These are phyloP conservation scores for Sporisorium reilianum DNA, from an alignment of 1,284 basidiomycete species.

Conservation along the genomic window DNA sequence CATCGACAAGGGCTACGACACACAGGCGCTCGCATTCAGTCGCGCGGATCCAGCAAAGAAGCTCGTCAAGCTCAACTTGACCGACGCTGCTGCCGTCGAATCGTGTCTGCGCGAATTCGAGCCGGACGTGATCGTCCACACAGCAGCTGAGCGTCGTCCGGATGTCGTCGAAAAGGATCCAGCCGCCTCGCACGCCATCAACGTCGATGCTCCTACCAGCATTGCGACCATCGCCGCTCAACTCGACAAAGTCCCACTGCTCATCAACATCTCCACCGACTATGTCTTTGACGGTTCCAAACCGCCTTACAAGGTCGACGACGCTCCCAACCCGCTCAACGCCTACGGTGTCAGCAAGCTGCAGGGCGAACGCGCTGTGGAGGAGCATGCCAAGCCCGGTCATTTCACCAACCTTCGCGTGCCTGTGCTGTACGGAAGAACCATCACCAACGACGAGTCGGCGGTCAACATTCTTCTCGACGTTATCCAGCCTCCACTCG, in stretches of 20 bases:
- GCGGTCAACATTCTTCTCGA: conserved; percentile 65
- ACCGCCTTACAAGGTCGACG: conserved; percentile 72
- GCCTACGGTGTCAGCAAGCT: conserved; percentile 70
- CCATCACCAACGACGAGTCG: conserved; percentile 58
- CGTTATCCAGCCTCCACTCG: conserved; percentile 44
- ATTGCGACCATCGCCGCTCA: conserved; percentile 58
- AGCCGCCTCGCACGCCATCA: conserved; percentile 71
- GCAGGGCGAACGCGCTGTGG: conserved; percentile 68
- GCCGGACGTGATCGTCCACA: conserved; percentile 72
- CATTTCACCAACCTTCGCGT: conserved; percentile 70
- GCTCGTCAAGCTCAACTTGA: conserved; percentile 71
- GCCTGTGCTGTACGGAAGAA: conserved; percentile 66
- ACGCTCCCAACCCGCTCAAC: conserved; percentile 71
- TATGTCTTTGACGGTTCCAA: conserved; percentile 68
- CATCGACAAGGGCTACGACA: conserved; percentile 37
- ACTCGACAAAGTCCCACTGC: conserved; percentile 60
- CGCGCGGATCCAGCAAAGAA: conserved; percentile 68
- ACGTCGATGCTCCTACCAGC: conserved; percentile 71
- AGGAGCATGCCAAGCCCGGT: conserved; percentile 47
- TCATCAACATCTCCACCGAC: conserved; percentile 72
- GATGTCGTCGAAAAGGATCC: conserved; percentile 70
- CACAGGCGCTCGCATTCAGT: conserved; percentile 70
- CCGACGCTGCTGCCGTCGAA: conserved; percentile 69
- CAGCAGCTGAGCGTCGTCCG: conserved; percentile 72
- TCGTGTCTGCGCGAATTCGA: conserved; percentile 68